Conservation (phyloP, 108 stramenopile genomes). For the Fragilariopsis cylindrus region DNA sequence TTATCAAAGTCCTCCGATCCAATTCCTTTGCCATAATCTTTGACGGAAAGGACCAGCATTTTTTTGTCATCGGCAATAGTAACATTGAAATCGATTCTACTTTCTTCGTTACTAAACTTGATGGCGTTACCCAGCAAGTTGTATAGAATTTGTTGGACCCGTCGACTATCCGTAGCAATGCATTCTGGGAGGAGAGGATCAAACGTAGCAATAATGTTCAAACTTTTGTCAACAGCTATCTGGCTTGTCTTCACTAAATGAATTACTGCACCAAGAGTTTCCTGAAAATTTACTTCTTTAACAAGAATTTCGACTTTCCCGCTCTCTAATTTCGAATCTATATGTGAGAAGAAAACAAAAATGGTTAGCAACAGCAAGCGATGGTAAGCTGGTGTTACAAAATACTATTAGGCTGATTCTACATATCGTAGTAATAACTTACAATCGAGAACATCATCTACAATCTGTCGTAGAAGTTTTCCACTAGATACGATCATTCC, state of each 20-base stretch:
- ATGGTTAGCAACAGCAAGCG: not conserved
- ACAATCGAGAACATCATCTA: slow-evolving; percentile 41
- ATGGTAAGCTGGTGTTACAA: not conserved
- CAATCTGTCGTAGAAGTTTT: slow-evolving; percentile 24
- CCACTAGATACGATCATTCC: slow-evolving; percentile 31
- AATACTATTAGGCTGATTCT: not conserved
- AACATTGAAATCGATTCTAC: slow-evolving; percentile 29
- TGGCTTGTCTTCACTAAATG: slow-evolving; percentile 26
- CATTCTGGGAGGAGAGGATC: slow-evolving; percentile 30
- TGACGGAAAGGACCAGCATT: slow-evolving; percentile 36
- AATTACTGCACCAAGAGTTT: slow-evolving; percentile 29
- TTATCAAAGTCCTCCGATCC: slow-evolving; percentile 23
- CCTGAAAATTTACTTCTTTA: slow-evolving; percentile 25
- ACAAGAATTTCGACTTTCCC: slow-evolving; percentile 18
- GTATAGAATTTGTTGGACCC: slow-evolving; percentile 53
- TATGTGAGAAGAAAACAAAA: not conserved
- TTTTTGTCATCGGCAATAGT: not conserved
- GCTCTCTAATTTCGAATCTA: slow-evolving; percentile 23
- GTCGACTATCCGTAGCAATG: slow-evolving; percentile 41
- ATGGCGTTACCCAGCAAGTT: slow-evolving; percentile 54
- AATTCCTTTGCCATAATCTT: slow-evolving; percentile 54
- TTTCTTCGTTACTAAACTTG: slow-evolving; percentile 35
- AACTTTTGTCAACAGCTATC: slow-evolving; percentile 10
- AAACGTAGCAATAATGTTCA: slow-evolving; percentile 22
- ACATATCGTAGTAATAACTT: not conserved